Evolutionary conservation across 192 early-diverging fungal genomes (phyloP), one percentile per base, ranked within the genome.

Genomic region (Paraglomus brasilianum): DNA sequence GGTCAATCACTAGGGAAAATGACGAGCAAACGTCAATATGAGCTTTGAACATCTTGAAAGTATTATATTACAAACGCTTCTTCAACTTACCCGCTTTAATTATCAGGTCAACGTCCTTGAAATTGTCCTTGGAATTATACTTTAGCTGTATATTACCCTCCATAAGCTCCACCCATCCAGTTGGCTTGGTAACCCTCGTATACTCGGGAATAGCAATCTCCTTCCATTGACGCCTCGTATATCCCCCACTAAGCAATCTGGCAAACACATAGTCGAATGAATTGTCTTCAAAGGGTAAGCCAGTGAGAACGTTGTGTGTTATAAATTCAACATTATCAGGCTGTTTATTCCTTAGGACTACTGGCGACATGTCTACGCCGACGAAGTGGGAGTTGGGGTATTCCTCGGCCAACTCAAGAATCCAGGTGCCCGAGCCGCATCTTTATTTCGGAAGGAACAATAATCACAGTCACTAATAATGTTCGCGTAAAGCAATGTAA

Each of bases 261-360:
- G 41, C 36, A 5, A n/a, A 38, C n/a, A 59, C 36, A 13, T 30
- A 59, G 17, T 59, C 57, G 15, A 59, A 59, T 38, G 36, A n/a
- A 38, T 59, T 15, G 41, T 59, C 39, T 14, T 59, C n/a, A 38
- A 59, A 59, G 9, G 57, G 57, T 30, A 64, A n/a, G 24, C 80
- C 74, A 5, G 66, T 13, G 17, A 71, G 41, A 22, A 81, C 57
- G 50, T 78, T 49, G 30, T 55, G 70, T 10, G 22, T 40, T 15
- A 60, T 51, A 50, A 81, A 81, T 11, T 13, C 36, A 49, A 75
- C 74, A 59, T 81, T 81, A 0, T 62, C 48, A 0, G 80, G 80
- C 48, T 73, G 72, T 42, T 76, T 74, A 0, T 72, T 62, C 1
- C 60, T 66, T 0, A 77, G 80, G 66, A 69, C 78, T 43, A 76